Conservation (phyloP, 1,284 basidiomycete genomes). For the Apiotrichum mycotoxinovorans region DNA sequence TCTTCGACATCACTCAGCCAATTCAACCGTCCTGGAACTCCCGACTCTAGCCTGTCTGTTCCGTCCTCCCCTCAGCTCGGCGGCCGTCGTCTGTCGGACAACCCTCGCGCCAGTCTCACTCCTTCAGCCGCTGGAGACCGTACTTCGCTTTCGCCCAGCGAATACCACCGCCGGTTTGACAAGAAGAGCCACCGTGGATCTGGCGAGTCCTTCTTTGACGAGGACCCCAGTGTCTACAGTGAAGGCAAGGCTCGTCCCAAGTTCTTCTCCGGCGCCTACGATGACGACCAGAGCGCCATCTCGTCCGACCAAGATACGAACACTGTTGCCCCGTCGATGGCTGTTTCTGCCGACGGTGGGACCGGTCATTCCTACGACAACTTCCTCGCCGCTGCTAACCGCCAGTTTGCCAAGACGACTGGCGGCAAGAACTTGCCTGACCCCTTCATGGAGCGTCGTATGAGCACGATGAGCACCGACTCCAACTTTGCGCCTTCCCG, state of each 20-base stretch:
- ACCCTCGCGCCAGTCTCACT: no score
- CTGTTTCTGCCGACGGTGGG: slow-evolving; percentile 1
- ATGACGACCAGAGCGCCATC: slow-evolving; percentile 55
- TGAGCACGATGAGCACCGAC: slow-evolving; percentile 30
- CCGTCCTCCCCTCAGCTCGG: slow-evolving; percentile 36
- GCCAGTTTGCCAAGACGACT: slow-evolving; percentile 71
- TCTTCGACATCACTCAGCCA: slow-evolving; percentile 50
- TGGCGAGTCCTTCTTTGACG: slow-evolving; percentile 50
- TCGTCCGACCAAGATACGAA: slow-evolving; percentile 45
- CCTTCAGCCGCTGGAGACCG: slow-evolving; percentile 10
- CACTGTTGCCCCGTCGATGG: slow-evolving; percentile 25
- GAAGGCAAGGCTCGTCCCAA: slow-evolving; percentile 48
- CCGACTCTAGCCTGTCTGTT: slow-evolving; percentile 35
- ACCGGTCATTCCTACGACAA: slow-evolving; percentile 56
- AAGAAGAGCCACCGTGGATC: slow-evolving; percentile 39
- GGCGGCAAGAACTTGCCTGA: slow-evolving; percentile 62
- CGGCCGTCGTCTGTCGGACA: slow-evolving; percentile 15
- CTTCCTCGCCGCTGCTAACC: slow-evolving; percentile 80
- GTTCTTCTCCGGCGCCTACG: slow-evolving; percentile 56
- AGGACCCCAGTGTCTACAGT: slow-evolving; percentile 38
- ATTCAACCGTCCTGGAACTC: slow-evolving; percentile 45
- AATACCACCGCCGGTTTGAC: slow-evolving; percentile 47
- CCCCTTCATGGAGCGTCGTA: slow-evolving; percentile 66
- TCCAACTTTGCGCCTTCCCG: slow-evolving; percentile 55
- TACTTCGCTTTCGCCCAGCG: neutral